These are phyloP conservation scores for Cenchrus purpureus DNA, from an alignment of 176 grass and related monocot species.

Conservation along the genomic window DNA sequence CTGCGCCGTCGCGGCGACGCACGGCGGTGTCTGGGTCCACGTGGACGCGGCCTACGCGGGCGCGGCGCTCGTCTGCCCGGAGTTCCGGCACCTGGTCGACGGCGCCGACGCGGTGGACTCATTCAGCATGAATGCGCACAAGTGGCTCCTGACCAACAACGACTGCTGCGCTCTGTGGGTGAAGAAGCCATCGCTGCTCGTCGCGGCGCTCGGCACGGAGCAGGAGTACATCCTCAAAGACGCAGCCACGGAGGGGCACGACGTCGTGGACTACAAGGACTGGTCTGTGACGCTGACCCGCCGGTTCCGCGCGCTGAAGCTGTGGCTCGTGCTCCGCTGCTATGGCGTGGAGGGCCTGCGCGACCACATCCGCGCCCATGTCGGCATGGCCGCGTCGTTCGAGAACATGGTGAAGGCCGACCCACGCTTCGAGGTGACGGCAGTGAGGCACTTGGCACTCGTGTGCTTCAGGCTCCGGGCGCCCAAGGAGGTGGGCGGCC, in stretches of 20 bases:
- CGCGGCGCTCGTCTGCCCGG: too few relatives aligned
- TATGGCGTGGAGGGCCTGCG: too few relatives aligned
- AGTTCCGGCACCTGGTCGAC: neutral
- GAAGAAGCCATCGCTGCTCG: slow-evolving; percentile 11
- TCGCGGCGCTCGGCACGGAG: slow-evolving; percentile 41
- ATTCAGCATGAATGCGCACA: slow-evolving; percentile 59
- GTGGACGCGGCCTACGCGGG: too few relatives aligned
- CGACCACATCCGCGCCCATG: too few relatives aligned
- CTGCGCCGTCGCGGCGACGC: slow-evolving; percentile 8
- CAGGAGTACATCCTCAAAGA: slow-evolving; percentile 45
- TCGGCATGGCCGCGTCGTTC: too few relatives aligned
- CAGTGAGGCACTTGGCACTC: too few relatives aligned
- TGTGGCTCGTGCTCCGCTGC: slow-evolving; percentile 47
- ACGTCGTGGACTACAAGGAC: slow-evolving; percentile 50
- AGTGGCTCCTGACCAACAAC: slow-evolving; percentile 54
- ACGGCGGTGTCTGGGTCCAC: neutral
- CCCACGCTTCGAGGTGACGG: too few relatives aligned
- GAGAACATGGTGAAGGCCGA: too few relatives aligned
- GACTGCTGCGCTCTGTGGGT: slow-evolving; percentile 48
- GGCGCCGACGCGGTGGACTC: slow-evolving; percentile 48
- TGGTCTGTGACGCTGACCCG: slow-evolving; percentile 9
- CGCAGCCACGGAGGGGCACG: slow-evolving; percentile 14
- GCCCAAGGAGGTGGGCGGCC: too few relatives aligned
- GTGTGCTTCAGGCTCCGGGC: too few relatives aligned
- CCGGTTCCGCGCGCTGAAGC: slow-evolving; percentile 50